Evolutionary conservation across 345 rosid species (phyloP).

Genomic region (Moringa oleifera): DNA sequence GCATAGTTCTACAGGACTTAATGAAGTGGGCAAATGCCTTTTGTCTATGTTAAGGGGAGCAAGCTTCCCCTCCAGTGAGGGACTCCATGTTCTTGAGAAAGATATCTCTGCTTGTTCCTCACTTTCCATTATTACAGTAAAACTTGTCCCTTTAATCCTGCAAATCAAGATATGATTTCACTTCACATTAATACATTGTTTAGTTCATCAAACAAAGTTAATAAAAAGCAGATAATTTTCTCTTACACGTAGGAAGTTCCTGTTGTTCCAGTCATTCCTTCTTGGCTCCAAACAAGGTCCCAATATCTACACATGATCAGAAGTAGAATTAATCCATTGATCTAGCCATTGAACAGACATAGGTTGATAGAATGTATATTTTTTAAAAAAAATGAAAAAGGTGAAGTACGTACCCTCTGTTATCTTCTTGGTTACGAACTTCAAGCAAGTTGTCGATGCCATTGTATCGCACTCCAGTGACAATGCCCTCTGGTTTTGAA

Average conservation of each 20-base stretch:
- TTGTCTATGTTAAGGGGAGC: conserved; percentile 58
- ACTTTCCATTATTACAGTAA: conserved; percentile 37
- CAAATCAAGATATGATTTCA: background rate
- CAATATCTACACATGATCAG: conserved; percentile 47
- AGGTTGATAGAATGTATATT: background rate
- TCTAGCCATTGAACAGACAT: background rate
- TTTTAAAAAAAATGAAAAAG: too few species aligned
- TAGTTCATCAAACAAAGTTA: background rate
- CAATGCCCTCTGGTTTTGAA: conserved; percentile 44
- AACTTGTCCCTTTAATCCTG: conserved; percentile 44
- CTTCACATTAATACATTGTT: background rate
- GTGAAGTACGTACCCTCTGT: conserved; percentile 45
- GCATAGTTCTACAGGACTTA: too few species aligned
- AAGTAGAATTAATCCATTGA: too few species aligned
- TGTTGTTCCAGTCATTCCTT: conserved; percentile 44
- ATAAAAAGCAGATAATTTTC: background rate
- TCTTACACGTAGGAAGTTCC: conserved; percentile 43
- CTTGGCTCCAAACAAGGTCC: conserved; percentile 47
- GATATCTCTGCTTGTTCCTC: conserved; percentile 62
- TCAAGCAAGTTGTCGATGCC: conserved; percentile 53
- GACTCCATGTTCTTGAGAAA: conserved; percentile 43
- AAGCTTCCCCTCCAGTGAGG: conserved; percentile 25
- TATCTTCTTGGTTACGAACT: conserved; percentile 35
- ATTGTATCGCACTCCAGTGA: conserved; percentile 35
- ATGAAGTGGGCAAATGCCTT: conserved; percentile 27